These are phyloP conservation scores for Cyclotella baltica DNA, from an alignment of 108 stramenopile genomes.

Conservation along the genomic window DNA sequence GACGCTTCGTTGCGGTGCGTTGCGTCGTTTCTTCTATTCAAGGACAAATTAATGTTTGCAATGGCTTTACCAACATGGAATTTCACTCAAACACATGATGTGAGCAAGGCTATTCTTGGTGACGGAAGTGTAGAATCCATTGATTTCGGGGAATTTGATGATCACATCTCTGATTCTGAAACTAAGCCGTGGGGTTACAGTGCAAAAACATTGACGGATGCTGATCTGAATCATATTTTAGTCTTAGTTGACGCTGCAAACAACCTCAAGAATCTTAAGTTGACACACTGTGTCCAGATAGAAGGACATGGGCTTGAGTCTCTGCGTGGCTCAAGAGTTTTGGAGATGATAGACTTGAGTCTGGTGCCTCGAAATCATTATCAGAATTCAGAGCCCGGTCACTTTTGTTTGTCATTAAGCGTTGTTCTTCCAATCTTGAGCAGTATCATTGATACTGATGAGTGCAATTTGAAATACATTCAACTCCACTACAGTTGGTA, in stretches of 20 bases:
- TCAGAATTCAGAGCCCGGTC: neutral
- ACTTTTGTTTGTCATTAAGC: neutral
- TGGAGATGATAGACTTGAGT: neutral
- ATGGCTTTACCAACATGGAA: neutral
- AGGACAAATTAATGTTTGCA: neutral
- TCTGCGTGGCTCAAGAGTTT: neutral
- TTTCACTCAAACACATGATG: neutral
- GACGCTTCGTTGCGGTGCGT: neutral
- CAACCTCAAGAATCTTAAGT: neutral
- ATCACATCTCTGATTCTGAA: too few species aligned
- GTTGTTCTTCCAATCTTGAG: neutral
- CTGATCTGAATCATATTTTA: neutral
- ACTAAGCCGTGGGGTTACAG: too few species aligned
- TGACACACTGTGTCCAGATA: neutral
- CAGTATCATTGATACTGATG: neutral
- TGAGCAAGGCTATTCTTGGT: neutral
- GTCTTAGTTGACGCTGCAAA: neutral
- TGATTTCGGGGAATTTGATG: neutral
- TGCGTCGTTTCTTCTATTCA: neutral
- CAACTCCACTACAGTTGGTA: neutral
- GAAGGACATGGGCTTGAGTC: neutral
- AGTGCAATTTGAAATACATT: neutral
- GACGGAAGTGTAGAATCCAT: neutral
- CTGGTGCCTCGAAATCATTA: neutral
- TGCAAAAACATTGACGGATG: neutral